phyloP scores from a whole-genome alignment of 176 grass and related monocot species.

The Melocanna baccifera region DNA sequence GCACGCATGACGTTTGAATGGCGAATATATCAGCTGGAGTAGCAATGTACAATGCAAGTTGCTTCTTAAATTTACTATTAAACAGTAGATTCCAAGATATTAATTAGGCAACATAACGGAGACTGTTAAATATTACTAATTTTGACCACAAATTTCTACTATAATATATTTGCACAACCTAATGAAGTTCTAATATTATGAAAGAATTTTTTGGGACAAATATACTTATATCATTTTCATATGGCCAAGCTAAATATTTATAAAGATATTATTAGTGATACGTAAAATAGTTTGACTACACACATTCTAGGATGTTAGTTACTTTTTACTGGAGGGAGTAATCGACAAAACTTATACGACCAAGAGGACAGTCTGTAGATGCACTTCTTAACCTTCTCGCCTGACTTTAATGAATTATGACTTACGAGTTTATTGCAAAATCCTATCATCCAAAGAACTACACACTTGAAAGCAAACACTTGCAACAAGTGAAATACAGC shows the following conservation, averaged over 20 bases:
- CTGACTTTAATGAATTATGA: not conserved
- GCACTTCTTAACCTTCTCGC: not conserved
- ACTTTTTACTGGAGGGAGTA: not conserved
- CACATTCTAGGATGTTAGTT: not conserved
- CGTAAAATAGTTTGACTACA: not conserved
- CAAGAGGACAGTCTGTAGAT: not conserved
- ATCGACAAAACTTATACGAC: not conserved
- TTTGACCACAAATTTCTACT: not conserved
- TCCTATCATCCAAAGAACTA: not conserved
- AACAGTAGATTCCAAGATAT: not conserved
- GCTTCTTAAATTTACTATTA: not conserved
- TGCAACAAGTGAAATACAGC: not conserved
- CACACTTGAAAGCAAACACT: not conserved
- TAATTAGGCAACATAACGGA: not conserved
- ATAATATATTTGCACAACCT: not conserved
- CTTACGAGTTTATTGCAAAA: not conserved
- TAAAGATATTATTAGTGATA: not conserved
- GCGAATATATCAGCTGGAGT: not conserved
- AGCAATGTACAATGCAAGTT: conserved; percentile 10
- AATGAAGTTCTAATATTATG: not conserved
- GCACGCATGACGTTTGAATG: not conserved
- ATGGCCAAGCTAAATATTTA: not conserved
- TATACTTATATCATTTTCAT: not conserved
- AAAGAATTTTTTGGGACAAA: not conserved
- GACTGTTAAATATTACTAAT: not conserved